These are phyloP conservation scores for Aspergillus ochraceoroseus DNA, from an alignment of 2,329 filamentous ascomycete genomes.

Conservation along the genomic window DNA sequence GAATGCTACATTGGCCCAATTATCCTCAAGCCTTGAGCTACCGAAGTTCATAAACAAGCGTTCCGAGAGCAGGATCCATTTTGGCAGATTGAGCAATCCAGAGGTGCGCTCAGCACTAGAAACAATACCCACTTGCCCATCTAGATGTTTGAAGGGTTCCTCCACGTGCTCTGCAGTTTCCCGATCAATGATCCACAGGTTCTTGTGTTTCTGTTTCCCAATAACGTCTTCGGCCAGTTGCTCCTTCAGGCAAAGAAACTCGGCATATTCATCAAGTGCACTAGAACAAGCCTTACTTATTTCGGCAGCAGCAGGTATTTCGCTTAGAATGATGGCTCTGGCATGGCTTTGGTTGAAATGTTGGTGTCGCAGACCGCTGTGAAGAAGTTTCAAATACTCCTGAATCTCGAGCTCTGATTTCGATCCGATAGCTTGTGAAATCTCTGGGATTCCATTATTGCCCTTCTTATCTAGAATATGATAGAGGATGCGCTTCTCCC, in stretches of 20 bases:
- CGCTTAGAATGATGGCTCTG: conserved; percentile 45
- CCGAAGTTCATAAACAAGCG: conserved; percentile 69
- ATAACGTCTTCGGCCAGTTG: conserved; percentile 57
- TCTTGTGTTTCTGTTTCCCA: conserved; percentile 59
- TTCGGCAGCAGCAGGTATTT: conserved; percentile 69
- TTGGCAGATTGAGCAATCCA: conserved; percentile 54
- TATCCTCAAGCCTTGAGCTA: conserved; percentile 54
- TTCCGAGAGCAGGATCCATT: conserved; percentile 61
- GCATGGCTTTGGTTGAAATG: conserved; percentile 33
- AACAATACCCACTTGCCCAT: conserved; percentile 21
- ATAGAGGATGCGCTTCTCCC: conserved; percentile 70
- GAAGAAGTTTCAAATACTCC: conserved; percentile 62
- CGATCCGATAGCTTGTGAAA: conserved; percentile 59
- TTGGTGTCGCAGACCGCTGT: conserved; percentile 46
- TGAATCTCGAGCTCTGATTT: conserved; percentile 72
- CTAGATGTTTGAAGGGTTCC: conserved; percentile 22
- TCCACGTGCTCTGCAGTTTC: conserved; percentile 33
- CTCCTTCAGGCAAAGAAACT: conserved; percentile 60
- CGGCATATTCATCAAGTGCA: conserved; percentile 63
- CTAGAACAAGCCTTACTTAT: conserved; percentile 61
- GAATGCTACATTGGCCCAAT: conserved; percentile 61
- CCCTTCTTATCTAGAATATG: conserved; percentile 61
- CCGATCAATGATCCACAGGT: conserved; percentile 60
- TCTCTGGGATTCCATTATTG: conserved; percentile 55
- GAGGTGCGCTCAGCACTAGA: conserved; percentile 46